phyloP scores from a whole-genome alignment of 1,139 yeast species.

The Kodamaea derodonti region DNA sequence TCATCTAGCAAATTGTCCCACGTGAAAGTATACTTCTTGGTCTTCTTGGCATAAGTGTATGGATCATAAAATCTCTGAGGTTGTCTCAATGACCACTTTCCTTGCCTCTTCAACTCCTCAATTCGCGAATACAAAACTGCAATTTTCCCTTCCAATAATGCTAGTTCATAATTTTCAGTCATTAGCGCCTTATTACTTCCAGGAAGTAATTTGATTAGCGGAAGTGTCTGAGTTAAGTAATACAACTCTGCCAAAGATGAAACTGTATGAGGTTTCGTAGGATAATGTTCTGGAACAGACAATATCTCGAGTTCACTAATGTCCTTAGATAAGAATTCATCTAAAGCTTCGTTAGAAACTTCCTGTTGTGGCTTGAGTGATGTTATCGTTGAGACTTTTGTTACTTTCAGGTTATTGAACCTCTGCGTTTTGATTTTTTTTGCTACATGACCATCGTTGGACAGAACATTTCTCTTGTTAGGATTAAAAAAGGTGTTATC shows the following conservation, averaged over 20 bases:
- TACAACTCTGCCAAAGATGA: slow-evolving; percentile 81
- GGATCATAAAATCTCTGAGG: slow-evolving; percentile 75
- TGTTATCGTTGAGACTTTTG: slow-evolving; percentile 11
- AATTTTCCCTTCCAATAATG: slow-evolving; percentile 87
- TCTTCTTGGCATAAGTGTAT: slow-evolving; percentile 34
- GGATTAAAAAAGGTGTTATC: slow-evolving; percentile 3
- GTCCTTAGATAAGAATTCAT: slow-evolving; percentile 22
- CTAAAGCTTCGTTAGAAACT: slow-evolving; percentile 20
- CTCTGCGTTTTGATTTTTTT: slow-evolving; percentile 3
- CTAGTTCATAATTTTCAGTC: slow-evolving; percentile 80
- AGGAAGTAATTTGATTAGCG: slow-evolving; percentile 75
- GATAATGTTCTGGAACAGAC: slow-evolving; percentile 43
- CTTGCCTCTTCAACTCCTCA: slow-evolving; percentile 83
- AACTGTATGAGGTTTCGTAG: slow-evolving; percentile 38
- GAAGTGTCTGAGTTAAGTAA: slow-evolving; percentile 83
- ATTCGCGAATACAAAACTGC: slow-evolving; percentile 91
- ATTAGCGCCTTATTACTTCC: slow-evolving; percentile 82
- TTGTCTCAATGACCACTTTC: slow-evolving; percentile 90
- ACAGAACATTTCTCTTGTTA: slow-evolving; percentile 5
- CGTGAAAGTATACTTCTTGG: slow-evolving; percentile 41
- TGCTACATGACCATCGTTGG: not conserved
- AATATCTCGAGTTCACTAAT: slow-evolving; percentile 35
- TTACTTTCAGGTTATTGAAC: slow-evolving; percentile 5
- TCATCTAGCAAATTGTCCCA: slow-evolving; percentile 79
- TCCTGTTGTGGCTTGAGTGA: slow-evolving; percentile 20